These are phyloP conservation scores for Oenanthe javanica DNA, from an alignment of 140 eudicot genomes.

Conservation along the genomic window DNA sequence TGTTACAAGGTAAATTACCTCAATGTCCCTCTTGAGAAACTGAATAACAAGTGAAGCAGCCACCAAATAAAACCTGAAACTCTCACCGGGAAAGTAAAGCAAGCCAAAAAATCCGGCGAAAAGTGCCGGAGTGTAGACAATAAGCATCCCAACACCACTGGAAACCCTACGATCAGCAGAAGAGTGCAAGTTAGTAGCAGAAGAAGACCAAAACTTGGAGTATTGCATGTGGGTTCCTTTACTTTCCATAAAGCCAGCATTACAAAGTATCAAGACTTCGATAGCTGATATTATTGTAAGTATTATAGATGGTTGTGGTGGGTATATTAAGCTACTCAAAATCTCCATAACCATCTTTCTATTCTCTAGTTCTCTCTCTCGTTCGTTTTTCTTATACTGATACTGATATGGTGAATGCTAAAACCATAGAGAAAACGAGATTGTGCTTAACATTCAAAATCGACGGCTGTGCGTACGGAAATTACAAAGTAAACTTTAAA, in stretches of 20 bases:
- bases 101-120: slow-evolving; percentile 34
- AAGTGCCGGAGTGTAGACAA: slow-evolving; percentile 49
- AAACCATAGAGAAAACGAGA: too few relatives aligned
- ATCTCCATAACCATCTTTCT: background rate
- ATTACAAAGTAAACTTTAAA: too few relatives aligned
- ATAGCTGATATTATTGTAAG: background rate
- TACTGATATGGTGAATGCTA: too few relatives aligned
- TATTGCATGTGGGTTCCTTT: slow-evolving; percentile 9
- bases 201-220: background rate
- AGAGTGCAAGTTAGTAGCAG: too few relatives aligned
- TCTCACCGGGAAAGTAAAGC: slow-evolving; percentile 19
- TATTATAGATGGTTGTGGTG: background rate
- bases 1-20: slow-evolving; percentile 41
- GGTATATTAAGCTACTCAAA: background rate
- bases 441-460: too few relatives aligned
- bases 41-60: slow-evolving; percentile 40
- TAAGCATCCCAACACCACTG: slow-evolving; percentile 50
- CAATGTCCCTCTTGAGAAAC: slow-evolving; percentile 59
- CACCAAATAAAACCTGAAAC: slow-evolving; percentile 32
- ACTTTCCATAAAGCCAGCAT: background rate
- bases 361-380: background rate
- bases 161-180: slow-evolving; percentile 16
- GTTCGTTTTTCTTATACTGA: too few relatives aligned
- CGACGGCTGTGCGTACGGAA: too few relatives aligned
- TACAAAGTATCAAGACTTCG: background rate